Conservation (phyloP, 768 basidiomycete species). For the Cyclocybe cylindracea region DNA sequence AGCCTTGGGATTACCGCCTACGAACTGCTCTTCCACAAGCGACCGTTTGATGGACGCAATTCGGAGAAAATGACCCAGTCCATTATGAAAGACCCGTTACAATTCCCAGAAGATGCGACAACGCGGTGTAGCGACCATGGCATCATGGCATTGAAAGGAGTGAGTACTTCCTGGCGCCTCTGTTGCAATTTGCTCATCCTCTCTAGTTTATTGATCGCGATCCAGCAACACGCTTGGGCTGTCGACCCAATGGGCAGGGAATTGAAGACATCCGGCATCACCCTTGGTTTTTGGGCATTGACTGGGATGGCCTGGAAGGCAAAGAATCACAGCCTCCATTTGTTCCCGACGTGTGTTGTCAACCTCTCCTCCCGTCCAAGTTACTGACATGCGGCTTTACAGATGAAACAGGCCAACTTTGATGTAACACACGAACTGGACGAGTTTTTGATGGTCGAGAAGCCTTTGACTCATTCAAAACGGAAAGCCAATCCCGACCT, state of each 20-base stretch:
- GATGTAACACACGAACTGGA: conserved; percentile 97
- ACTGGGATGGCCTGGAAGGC: conserved; percentile 77
- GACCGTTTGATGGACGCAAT: conserved; percentile 90
- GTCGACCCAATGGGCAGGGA: conserved; percentile 66
- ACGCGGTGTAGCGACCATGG: conserved; percentile 67
- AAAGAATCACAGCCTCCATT: conserved; percentile 81
- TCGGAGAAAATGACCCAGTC: conserved; percentile 86
- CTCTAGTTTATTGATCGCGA: conserved; percentile 83
- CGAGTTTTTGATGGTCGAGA: conserved; percentile 96
- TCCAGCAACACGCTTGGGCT: conserved; percentile 77
- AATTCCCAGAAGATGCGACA: conserved; percentile 70
- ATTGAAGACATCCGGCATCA: conserved; percentile 79
- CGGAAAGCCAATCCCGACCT: conserved; percentile 86
- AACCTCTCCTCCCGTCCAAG: neutral
- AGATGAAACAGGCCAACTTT: conserved; percentile 98
- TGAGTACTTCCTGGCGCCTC: conserved; percentile 36
- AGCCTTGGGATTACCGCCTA: conserved; percentile 89
- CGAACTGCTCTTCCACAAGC: conserved; percentile 80
- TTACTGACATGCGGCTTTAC: conserved; percentile 8
- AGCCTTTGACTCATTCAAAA: conserved; percentile 93
- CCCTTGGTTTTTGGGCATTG: conserved; percentile 80
- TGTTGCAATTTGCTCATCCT: conserved; percentile 12
- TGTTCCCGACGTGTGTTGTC: conserved; percentile 81
- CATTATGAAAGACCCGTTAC: conserved; percentile 78
- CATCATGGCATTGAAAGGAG: conserved; percentile 64